Conservation (phyloP, 2,329 filamentous ascomycete genomes). For the Cladophialophora exuberans region DNA sequence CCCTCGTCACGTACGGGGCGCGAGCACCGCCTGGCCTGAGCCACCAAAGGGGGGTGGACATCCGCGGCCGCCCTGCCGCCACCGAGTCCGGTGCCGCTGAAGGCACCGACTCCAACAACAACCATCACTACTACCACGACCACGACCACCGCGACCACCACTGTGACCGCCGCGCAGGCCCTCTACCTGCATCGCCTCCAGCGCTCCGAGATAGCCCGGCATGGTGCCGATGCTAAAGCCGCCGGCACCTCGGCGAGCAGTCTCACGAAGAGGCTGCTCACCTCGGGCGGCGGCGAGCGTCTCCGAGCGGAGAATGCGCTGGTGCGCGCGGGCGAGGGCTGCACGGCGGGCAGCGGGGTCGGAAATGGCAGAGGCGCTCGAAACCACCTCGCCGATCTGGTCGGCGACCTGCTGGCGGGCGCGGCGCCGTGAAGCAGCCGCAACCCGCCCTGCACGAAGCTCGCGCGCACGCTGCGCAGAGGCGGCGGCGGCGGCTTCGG, state of each 20-base stretch:
- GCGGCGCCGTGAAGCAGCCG: neutral
- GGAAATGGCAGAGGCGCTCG: neutral
- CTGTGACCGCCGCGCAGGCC: neutral
- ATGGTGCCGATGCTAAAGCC: conserved; percentile 14
- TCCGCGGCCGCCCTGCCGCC: neutral
- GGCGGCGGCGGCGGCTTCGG: too few relatives aligned
- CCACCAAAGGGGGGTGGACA: neutral
- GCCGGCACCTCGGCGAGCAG: neutral
- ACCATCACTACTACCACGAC: too few relatives aligned
- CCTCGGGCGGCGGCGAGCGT: conserved; percentile 19
- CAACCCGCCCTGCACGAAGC: too few relatives aligned
- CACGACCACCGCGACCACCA: too few relatives aligned
- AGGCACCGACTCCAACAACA: too few relatives aligned
- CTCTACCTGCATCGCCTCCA: conserved; percentile 20
- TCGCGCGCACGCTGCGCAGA: too few relatives aligned
- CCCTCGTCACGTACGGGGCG: neutral
- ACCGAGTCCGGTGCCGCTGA: neutral
- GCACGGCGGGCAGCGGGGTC: conserved; percentile 5
- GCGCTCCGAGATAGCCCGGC: conserved; percentile 13
- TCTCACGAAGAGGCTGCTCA: conserved; percentile 3
- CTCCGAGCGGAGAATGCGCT: conserved; percentile 16
- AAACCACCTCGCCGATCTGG: conserved; percentile 2
- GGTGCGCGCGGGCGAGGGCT: conserved; percentile 10
- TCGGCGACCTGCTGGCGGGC: neutral
- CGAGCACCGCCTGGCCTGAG: neutral